Evolutionary conservation across 805 yeast genomes (phyloP).

Genomic region (Wickerhamiella sorbophila): DNA sequence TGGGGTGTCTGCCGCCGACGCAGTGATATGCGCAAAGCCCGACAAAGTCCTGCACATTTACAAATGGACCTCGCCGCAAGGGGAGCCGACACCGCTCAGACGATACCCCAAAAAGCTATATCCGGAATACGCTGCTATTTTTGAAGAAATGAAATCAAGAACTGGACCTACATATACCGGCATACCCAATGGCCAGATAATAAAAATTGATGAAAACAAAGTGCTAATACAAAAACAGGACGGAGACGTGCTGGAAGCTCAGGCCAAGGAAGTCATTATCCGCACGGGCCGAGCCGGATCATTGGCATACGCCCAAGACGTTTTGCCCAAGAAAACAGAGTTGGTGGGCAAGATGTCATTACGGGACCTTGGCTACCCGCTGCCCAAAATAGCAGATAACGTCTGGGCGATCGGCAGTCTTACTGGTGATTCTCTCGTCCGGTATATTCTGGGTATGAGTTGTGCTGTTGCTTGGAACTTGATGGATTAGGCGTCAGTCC

Average conservation of each 20-base stretch:
- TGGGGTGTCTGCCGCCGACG: constrained; percentile 26
- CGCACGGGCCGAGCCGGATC: constrained; percentile 23
- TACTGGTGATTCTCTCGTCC: constrained; percentile 22
- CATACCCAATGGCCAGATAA: constrained; percentile 14
- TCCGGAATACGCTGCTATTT: constrained; percentile 22
- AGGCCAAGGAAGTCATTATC: constrained; percentile 12
- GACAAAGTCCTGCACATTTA: constrained; percentile 17
- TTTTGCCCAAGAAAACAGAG: background rate
- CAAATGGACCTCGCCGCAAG: constrained; percentile 17
- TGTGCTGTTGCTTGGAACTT: constrained; percentile 15
- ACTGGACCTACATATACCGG: constrained; percentile 11
- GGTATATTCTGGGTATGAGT: constrained; percentile 21
- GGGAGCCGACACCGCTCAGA: constrained; percentile 18
- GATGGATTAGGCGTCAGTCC: too few species aligned
- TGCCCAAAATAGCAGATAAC: constrained; percentile 3
- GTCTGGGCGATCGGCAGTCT: constrained; percentile 22
- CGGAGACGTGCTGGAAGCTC: constrained; percentile 6
- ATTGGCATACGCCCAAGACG: constrained; percentile 11
- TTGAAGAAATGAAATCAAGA: constrained; percentile 16
- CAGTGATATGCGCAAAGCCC: constrained; percentile 11
- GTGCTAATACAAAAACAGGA: constrained; percentile 10
- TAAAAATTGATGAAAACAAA: constrained; percentile 7
- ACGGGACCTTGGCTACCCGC: background rate
- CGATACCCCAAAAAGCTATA: constrained; percentile 21
- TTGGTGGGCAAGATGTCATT: background rate